Evolutionary conservation across 202 grass and related monocot genomes (phyloP).

Genomic region (Bolboschoenoplectus hybrid): DNA sequence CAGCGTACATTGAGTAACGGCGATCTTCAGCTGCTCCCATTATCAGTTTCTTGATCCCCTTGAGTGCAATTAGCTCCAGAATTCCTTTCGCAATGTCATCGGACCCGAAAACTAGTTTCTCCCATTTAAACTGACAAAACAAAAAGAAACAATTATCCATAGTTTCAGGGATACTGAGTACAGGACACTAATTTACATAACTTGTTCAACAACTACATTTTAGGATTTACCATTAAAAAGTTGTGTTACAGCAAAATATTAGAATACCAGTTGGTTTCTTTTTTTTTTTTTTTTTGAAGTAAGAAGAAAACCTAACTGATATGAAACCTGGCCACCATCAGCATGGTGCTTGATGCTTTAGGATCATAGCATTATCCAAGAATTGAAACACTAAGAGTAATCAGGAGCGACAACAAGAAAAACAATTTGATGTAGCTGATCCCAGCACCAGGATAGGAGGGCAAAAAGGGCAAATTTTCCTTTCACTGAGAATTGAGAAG

Average conservation of each 20-base stretch:
- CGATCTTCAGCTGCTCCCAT: constrained; percentile 70
- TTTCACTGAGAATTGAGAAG: too few relatives aligned
- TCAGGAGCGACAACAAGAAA: too few relatives aligned
- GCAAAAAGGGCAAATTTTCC: too few relatives aligned
- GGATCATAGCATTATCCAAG: not conserved
- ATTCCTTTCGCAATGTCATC: constrained; percentile 52
- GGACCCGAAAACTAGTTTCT: constrained; percentile 60
- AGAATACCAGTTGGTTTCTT: not conserved
- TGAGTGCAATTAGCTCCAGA: constrained; percentile 50
- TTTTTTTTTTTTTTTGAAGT: too few relatives aligned
- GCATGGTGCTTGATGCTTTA: not conserved
- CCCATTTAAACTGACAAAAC: constrained; percentile 54
- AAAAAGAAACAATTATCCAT: not conserved
- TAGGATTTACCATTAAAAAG: not conserved
- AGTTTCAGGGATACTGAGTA: not conserved
- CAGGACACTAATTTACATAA: not conserved
- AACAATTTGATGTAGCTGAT: too few relatives aligned
- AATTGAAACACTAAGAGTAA: too few relatives aligned
- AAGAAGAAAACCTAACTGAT: not conserved
- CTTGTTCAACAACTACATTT: not conserved
- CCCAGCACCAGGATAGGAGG: too few relatives aligned
- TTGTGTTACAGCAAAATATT: not conserved
- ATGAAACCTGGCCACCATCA: not conserved
- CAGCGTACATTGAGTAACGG: constrained; percentile 60
- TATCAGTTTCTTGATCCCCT: constrained; percentile 57